A percentile compares a stretch with the other conserved stretches of the same genome.
These are phyloP conservation scores for Wickerhamomyces chaumierensis DNA, from an alignment of 805 yeast genomes.

Conservation along the genomic window DNA sequence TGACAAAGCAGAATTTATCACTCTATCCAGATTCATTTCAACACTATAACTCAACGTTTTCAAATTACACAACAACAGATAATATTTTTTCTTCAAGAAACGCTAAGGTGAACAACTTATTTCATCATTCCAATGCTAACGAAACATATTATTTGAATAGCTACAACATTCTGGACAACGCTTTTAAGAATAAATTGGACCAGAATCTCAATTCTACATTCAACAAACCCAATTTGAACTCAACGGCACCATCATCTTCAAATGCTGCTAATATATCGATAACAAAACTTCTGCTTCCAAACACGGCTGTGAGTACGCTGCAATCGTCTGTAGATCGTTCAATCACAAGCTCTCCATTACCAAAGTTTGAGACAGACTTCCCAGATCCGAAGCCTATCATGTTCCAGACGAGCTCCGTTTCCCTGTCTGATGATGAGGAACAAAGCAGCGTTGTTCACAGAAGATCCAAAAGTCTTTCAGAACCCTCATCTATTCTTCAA, in stretches of 20 bases:
- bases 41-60: background rate
- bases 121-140: background rate
- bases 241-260: background rate
- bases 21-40: background rate
- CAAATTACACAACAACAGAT: background rate
- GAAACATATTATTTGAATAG: background rate
- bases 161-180: background rate
- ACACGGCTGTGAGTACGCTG: background rate
- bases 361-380: slow-evolving; percentile 11
- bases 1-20: background rate
- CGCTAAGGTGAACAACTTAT: background rate
- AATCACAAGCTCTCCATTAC: slow-evolving; percentile 10
- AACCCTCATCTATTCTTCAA: background rate
- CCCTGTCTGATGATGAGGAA: slow-evolving; percentile 3
- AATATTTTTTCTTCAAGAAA: background rate
- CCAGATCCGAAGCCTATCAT: slow-evolving; percentile 12
- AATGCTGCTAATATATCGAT: background rate
- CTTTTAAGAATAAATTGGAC: background rate
- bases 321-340: background rate
- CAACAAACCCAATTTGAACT: background rate
- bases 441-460: background rate
- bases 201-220: background rate
- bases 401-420: slow-evolving; percentile 8
- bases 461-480: background rate
- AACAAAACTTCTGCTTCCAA: background rate